Percentiles rank a stretch among this genome's conserved stretches.
These are phyloP conservation scores for Saccharata proteae DNA, from an alignment of 2,329 filamentous ascomycete genomes.

Conservation along the genomic window DNA sequence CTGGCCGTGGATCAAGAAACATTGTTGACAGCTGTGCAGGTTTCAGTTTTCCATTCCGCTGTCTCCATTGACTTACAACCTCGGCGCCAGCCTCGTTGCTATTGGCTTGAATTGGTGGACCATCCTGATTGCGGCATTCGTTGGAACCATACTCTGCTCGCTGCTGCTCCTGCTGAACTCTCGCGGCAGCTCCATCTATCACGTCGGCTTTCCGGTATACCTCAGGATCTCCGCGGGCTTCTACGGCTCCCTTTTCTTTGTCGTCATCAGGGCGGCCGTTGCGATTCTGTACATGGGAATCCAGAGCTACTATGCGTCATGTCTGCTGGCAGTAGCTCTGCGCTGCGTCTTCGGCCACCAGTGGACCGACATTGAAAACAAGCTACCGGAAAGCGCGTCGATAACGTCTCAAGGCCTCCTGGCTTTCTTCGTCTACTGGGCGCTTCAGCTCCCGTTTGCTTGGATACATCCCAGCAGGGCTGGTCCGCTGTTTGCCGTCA, in stretches of 20 bases:
- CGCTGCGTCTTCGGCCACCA: constrained; percentile 22
- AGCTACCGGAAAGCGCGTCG: constrained; percentile 24
- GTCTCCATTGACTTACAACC: constrained; percentile 23
- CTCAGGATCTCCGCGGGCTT: constrained; percentile 19
- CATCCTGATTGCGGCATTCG: constrained; percentile 19
- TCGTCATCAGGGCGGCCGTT: neutral
- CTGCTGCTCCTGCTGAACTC: constrained; percentile 24
- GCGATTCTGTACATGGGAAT: constrained; percentile 2
- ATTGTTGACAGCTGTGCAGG: too few species aligned
- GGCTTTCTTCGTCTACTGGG: constrained; percentile 18
- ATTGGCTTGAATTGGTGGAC: constrained; percentile 23
- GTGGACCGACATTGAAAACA: constrained; percentile 26
- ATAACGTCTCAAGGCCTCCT: constrained; percentile 30
- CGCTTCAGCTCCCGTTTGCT: constrained; percentile 23
- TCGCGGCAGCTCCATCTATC: constrained; percentile 22
- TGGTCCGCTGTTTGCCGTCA: constrained; percentile 1
- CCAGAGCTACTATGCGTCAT: constrained; percentile 12
- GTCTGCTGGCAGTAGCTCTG: constrained; percentile 16
- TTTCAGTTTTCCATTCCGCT: constrained; percentile 24
- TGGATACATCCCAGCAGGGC: constrained; percentile 7
- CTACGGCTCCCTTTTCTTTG: constrained; percentile 2
- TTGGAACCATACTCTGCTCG: constrained; percentile 20
- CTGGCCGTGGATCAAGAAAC: too few species aligned
- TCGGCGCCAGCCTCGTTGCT: constrained; percentile 18
- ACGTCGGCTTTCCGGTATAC: constrained; percentile 26